Evolutionary conservation across 2,329 filamentous ascomycete species (phyloP).

Genomic region (Calonectria naviculata): DNA sequence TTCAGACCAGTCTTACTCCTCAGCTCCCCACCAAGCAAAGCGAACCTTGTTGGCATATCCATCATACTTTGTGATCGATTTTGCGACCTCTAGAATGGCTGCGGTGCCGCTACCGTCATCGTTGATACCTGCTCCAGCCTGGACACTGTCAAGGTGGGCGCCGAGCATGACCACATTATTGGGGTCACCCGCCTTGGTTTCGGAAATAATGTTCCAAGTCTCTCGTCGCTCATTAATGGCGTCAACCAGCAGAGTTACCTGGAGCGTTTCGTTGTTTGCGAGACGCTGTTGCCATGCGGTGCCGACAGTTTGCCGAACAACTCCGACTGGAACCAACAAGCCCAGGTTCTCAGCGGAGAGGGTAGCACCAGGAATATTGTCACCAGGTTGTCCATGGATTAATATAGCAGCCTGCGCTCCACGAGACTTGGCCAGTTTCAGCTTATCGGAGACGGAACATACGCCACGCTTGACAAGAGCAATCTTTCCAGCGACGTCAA

Average conservation of each 20-base stretch:
- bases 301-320: conserved; percentile 50
- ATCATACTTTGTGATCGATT: conserved; percentile 49
- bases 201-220: conserved; percentile 55
- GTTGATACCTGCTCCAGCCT: conserved; percentile 53
- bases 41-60: conserved; percentile 56
- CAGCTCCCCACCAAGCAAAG: conserved; percentile 56
- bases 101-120: conserved; percentile 54
- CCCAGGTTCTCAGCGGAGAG: conserved; percentile 57
- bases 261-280: conserved; percentile 46
- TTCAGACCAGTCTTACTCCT: conserved; percentile 45
- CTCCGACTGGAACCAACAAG: conserved; percentile 49
- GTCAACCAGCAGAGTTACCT: conserved; percentile 50
- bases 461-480: conserved; percentile 57
- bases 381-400: conserved; percentile 69
- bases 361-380: conserved; percentile 59
- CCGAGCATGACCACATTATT: conserved; percentile 56
- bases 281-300: conserved; percentile 48
- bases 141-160: conserved; percentile 54
- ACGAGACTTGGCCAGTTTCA: conserved; percentile 54
- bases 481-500: conserved; percentile 57
- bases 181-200: conserved; percentile 55
- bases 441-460: conserved; percentile 56
- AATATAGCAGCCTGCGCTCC: conserved; percentile 62
- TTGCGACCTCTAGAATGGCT: conserved; percentile 52
- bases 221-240: conserved; percentile 49